phyloP scores from a whole-genome alignment of 139 green algal genomes.

The Closterium sp. region DNA sequence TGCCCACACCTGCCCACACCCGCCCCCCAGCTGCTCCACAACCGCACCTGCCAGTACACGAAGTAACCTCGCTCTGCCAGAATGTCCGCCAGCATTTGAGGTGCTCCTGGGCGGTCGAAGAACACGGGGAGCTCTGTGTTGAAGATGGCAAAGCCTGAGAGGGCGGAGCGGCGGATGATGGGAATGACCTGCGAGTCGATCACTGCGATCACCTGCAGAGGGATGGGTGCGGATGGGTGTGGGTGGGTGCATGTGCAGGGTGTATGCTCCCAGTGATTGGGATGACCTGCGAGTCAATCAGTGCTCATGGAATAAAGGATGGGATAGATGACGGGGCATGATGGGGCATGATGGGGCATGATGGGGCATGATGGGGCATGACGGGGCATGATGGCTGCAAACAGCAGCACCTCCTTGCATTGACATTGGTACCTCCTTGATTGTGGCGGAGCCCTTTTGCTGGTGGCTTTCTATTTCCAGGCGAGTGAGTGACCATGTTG shows the following conservation, averaged over 20 bases:
- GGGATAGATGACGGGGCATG: no score
- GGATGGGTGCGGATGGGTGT: not conserved
- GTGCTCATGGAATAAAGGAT: no score
- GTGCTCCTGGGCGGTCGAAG: constrained; percentile 42
- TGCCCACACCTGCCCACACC: no score
- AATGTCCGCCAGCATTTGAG: constrained; percentile 86
- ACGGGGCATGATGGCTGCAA: not conserved
- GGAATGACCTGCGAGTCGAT: not conserved
- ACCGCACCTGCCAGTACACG: constrained; percentile 27
- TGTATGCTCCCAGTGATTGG: not conserved
- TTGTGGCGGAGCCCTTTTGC: no score
- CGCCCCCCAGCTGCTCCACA: no score
- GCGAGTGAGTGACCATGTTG: no score
- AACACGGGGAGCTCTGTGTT: constrained; percentile 56
- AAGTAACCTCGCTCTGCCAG: constrained; percentile 68
- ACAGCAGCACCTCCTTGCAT: no score
- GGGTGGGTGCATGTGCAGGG: not conserved
- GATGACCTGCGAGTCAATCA: not conserved
- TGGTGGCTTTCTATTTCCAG: no score
- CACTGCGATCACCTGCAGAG: not conserved
- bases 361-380: not conserved
- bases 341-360: not conserved
- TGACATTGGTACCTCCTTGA: no score
- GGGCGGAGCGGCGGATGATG: constrained; percentile 20
- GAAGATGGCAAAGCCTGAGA: constrained; percentile 80